Base-by-base conservation (phyloP, 2,329 filamentous ascomycete species). In the Fusarium napiforme region DNA sequence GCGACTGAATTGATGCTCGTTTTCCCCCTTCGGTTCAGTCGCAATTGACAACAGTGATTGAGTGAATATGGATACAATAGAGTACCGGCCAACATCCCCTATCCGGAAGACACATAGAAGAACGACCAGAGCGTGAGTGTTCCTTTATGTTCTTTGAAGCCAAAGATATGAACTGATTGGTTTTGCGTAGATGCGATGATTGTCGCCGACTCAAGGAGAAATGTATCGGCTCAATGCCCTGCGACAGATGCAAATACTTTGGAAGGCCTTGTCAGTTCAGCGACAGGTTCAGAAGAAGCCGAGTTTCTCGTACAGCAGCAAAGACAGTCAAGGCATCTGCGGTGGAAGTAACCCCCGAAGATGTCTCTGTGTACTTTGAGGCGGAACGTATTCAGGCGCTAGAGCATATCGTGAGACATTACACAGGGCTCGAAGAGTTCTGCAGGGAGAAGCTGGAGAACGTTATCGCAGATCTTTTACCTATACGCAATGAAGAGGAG, bases 141-240 rank as follows among this genome's bases (percentile, higher is more conserved):
- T 18, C 7, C 10, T 15, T 9, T 19, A 5, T 14, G 10, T 11
- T 26, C 14, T 15, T 26, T 9, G 8, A 36, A n/a, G 6, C 15
- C 15, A 49, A 14, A 49, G 11, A 18, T 28, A 5, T n/a, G 23
- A 18, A n/a, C 7, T 26, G 23, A 49, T 36, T 37, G 9, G 8
- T n/a, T 40, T 2, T 7, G 1, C 10, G 11, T 37, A 77, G 75
- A 23, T 77, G 75, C 28, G 71, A 76, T 26, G 53, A 72, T 34
- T 77, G 75, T 12, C 64, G 74, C 12, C 64, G 67, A 26, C 70
- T 77, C 10, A 74, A 74, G 19, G 67, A 77, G 58, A 77, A 75
- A 45, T 75, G 65, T 37, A 64, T 68, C 34, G 72, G 74, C 36
- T 60, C 46, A 16, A 50, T 53, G 14, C 70, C 74, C 32, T 77